phyloP scores from a whole-genome alignment of 441 rosid species.

The Capsella rubella region DNA sequence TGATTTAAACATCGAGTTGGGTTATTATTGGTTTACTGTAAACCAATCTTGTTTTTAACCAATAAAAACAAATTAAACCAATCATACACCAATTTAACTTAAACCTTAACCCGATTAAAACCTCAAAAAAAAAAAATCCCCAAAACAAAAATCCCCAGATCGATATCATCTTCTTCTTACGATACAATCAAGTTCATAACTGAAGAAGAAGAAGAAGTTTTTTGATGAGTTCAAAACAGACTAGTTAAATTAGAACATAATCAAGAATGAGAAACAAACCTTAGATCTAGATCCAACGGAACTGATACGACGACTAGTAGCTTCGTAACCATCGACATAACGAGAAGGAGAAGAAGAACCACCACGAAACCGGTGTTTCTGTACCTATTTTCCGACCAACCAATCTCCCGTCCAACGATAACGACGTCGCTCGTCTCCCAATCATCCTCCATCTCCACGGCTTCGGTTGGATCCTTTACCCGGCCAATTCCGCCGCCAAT shows the following conservation, averaged over 20 bases:
- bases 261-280: conserved; percentile 51
- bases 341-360: conserved; percentile 65
- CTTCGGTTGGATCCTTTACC: conserved; percentile 45
- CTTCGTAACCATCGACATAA: conserved; percentile 68
- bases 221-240: background rate
- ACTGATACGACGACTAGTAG: conserved; percentile 54
- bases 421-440: conserved; percentile 47
- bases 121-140: too few species aligned
- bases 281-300: conserved; percentile 75
- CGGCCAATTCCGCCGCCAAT: conserved; percentile 37
- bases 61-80: too few species aligned
- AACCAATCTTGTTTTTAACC: too few species aligned
- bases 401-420: conserved; percentile 47
- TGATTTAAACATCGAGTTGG: too few species aligned
- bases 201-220: too few species aligned
- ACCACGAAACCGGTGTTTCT: conserved; percentile 45
- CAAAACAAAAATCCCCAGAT: too few species aligned
- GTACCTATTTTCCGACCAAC: conserved; percentile 45
- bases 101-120: too few species aligned
- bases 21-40: too few species aligned
- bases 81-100: too few species aligned
- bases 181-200: background rate
- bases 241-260: background rate
- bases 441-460: conserved; percentile 48
- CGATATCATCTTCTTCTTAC: too few species aligned